Percentiles rank a stretch among this genome's conserved stretches.
Conservation (phyloP, 257 asterid genomes). For the Cinchona pubescens region DNA sequence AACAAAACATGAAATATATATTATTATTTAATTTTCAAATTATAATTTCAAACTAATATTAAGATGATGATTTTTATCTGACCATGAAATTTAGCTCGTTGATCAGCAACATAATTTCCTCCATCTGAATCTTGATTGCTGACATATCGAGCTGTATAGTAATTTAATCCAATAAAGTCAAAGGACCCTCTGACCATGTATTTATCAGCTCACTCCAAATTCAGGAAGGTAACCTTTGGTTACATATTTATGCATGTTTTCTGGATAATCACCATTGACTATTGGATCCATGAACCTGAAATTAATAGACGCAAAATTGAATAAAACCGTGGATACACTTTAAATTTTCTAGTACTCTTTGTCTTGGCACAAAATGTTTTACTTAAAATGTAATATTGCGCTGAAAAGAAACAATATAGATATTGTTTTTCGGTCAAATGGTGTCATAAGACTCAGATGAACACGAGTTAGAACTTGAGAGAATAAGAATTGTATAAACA, state of each 20-base stretch:
- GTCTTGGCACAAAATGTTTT: too few relatives aligned
- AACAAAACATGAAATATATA: background rate
- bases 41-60: too few relatives aligned
- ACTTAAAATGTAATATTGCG: too few relatives aligned
- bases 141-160: slow-evolving; percentile 2
- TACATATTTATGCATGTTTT: slow-evolving; percentile 5
- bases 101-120: slow-evolving; percentile 1
- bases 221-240: background rate
- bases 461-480: too few relatives aligned
- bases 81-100: background rate
- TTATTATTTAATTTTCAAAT: background rate
- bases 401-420: too few relatives aligned
- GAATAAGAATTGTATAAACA: too few relatives aligned
- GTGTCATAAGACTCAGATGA: too few relatives aligned
- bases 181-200: background rate
- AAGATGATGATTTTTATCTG: background rate
- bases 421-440: too few relatives aligned
- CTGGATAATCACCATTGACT: slow-evolving; percentile 4
- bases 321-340: too few relatives aligned
- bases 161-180: slow-evolving; percentile 12
- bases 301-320: too few relatives aligned
- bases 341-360: too few relatives aligned
- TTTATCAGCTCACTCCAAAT: background rate
- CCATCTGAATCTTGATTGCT: background rate
- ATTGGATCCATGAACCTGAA: slow-evolving; percentile 11